Evolutionary conservation across 345 rosid species (phyloP).

Genomic region (Eucalyptus leucophloia): DNA sequence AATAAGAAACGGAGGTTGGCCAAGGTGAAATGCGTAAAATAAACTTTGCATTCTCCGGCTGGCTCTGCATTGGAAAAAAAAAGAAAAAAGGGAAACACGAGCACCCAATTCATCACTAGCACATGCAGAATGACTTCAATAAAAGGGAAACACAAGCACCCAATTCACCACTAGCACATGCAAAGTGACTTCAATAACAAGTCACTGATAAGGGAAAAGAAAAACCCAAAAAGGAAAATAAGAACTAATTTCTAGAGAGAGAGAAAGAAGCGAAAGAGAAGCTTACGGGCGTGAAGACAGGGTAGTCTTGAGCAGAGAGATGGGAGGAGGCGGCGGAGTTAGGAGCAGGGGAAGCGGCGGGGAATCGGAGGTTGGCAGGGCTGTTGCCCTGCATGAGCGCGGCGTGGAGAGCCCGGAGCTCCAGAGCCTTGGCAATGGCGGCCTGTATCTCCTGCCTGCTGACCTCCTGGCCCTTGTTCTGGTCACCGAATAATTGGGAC

Average conservation of each 20-base stretch:
- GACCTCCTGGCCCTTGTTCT: slow-evolving; percentile 15
- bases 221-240: not conserved
- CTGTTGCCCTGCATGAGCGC: slow-evolving; percentile 50
- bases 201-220: not conserved
- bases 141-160: not conserved
- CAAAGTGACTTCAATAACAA: not conserved
- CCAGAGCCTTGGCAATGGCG: slow-evolving; percentile 85
- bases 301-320: slow-evolving; percentile 86
- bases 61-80: not conserved
- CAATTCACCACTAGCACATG: not conserved
- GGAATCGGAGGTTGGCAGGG: slow-evolving; percentile 40
- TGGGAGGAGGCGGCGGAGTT: slow-evolving; percentile 28
- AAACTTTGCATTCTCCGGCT: not conserved
- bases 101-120: not conserved
- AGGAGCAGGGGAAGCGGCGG: slow-evolving; percentile 46
- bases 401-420: slow-evolving; percentile 77
- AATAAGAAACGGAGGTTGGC: not conserved
- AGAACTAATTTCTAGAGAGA: not conserved
- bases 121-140: not conserved
- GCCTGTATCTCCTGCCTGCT: slow-evolving; percentile 55
- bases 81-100: not conserved
- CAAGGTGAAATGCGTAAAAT: not conserved
- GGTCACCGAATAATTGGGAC: slow-evolving; percentile 24
- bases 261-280: not conserved
- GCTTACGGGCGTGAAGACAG: slow-evolving; percentile 93